Conservation (phyloP, 108 stramenopile species). For the Skeletonema menzelii region DNA sequence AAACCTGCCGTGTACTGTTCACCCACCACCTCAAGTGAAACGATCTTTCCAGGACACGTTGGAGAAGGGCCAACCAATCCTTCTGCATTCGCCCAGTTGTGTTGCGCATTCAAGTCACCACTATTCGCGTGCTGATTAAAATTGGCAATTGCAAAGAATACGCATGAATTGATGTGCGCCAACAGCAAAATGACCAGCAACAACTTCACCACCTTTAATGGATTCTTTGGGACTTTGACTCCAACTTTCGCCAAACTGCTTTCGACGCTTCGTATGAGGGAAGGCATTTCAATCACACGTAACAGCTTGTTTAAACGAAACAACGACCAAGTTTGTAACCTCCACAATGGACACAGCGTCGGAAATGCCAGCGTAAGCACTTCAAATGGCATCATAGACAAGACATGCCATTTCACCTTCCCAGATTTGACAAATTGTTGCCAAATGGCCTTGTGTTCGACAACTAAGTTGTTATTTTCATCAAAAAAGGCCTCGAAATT, state of each 20-base stretch:
- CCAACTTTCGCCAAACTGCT: constrained; percentile 27
- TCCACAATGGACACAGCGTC: constrained; percentile 43
- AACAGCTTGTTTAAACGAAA: constrained; percentile 46
- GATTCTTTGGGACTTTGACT: constrained; percentile 45
- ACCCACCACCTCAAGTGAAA: constrained; percentile 3
- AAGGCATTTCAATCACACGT: constrained; percentile 32
- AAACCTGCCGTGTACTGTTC: constrained; percentile 54
- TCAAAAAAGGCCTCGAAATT: constrained; percentile 45
- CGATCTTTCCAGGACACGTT: constrained; percentile 31
- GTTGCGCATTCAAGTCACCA: constrained; percentile 6
- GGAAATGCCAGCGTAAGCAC: constrained; percentile 13
- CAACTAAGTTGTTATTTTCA: constrained; percentile 46
- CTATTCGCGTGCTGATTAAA: constrained; percentile 36
- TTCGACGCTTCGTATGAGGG: constrained; percentile 31
- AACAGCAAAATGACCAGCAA: constrained; percentile 37
- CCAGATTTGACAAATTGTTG: constrained; percentile 32
- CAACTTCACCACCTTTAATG: constrained; percentile 38
- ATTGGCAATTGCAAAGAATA: constrained; percentile 51
- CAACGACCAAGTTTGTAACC: constrained; percentile 45
- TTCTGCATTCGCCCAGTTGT: constrained; percentile 32
- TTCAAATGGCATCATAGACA: constrained; percentile 42
- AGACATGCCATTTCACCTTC: constrained; percentile 40
- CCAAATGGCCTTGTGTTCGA: constrained; percentile 23
- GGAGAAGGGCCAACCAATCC: constrained; percentile 21
- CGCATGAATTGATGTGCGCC: constrained; percentile 45